Base-by-base conservation (phyloP, 805 yeast genomes). In the Ogataea naganishii region DNA sequence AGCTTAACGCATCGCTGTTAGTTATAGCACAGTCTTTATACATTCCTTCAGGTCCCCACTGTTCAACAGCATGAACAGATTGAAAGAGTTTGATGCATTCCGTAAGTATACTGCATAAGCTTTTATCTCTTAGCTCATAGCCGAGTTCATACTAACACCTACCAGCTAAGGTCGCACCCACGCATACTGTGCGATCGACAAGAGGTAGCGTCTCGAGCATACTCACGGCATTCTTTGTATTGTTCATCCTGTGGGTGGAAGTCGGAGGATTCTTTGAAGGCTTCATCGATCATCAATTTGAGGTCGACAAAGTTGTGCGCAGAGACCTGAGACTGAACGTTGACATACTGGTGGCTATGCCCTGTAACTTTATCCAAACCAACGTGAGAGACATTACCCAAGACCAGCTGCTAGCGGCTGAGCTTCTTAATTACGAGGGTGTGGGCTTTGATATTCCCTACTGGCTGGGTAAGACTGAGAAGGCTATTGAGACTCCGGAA, bases 191-290 rank as follows among this genome's bases (percentile, higher is more conserved):
- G 27, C 62, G 84, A 39, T 80, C 94, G 1, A 58, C 70, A 18
- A 65, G 92, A 38, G 96, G 96, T 20, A 88, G 92, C 4, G 49
- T 72, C 12, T 72, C 86, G 11, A 77, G 95, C 0, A 41, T 84
- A 4, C 24, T 80, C 27, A 75, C 86, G 11, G 62, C 69, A n/a
- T 39, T 80, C 16, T 64, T 69, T 34, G 69, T 81, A 12, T 44
- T 84, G 11, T 72, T 85, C 46, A 60, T 88, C 21, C 53, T 83
- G 5, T 89, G 94, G 83, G 72, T 83, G 10, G 94, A 88, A 49
- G 56, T 86, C 18, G 95, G 96, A 6, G 79, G 81, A 10, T 83
- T 68, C 49, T 62, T 88, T 33, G 95, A 92, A 32, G 96, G 96
- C 3, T 68, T 67, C 33, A 69, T 80, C 6, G 85, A 78, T 44